Conservation (phyloP, 352 stramenopile species). For the Saprolegnia diclina region DNA sequence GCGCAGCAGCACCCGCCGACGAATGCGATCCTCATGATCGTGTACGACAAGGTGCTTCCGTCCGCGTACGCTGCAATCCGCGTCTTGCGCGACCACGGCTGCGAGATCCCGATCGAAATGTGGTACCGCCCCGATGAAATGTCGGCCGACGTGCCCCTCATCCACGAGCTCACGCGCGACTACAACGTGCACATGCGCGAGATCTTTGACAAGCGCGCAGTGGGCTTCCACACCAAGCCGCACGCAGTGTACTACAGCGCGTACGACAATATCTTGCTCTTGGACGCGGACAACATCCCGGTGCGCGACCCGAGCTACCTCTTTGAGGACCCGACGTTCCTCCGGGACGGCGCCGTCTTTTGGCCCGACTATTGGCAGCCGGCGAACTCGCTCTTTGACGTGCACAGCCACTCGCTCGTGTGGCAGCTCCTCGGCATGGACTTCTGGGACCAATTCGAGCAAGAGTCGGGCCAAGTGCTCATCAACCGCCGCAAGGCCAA, state of each 20-base stretch:
- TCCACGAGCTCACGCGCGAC: conserved; percentile 56
- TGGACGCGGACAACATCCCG: conserved; percentile 79
- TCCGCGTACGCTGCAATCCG: conserved; percentile 73
- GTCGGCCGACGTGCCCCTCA: conserved; percentile 66
- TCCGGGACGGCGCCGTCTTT: conserved; percentile 71
- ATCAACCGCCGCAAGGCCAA: conserved; percentile 75
- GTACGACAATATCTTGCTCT: conserved; percentile 75
- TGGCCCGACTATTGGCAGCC: conserved; percentile 73
- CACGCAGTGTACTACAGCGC: conserved; percentile 84
- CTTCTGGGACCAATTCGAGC: conserved; percentile 79
- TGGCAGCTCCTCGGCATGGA: conserved; percentile 70
- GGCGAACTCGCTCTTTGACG: conserved; percentile 71
- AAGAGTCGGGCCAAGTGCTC: conserved; percentile 81
- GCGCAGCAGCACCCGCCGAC: conserved; percentile 36
- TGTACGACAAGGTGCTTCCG: conserved; percentile 77
- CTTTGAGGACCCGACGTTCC: conserved; percentile 73
- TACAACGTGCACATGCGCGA: conserved; percentile 72
- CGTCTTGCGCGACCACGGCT: conserved; percentile 69
- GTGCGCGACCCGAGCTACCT: conserved; percentile 77
- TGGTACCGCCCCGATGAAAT: conserved; percentile 85
- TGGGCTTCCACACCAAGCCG: conserved; percentile 76
- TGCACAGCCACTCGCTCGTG: conserved; percentile 63
- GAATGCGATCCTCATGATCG: conserved; percentile 78
- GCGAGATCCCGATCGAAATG: conserved; percentile 69
- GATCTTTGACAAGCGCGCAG: conserved; percentile 70